Evolutionary conservation across 306 rosid genomes (phyloP).

Genomic region (Trichosanthes cucumerina): DNA sequence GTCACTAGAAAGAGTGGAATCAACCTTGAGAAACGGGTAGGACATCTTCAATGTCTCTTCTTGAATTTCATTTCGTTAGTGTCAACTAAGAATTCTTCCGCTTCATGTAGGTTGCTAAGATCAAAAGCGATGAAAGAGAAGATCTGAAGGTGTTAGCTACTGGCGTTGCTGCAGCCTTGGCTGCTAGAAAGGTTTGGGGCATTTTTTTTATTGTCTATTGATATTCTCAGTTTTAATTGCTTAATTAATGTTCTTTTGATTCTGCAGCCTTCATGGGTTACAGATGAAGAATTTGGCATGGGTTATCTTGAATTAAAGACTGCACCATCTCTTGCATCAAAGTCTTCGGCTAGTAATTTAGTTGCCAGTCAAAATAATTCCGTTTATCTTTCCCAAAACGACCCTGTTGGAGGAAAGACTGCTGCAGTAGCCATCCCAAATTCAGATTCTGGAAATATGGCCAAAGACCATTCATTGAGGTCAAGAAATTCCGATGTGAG

Average conservation of each 20-base stretch:
- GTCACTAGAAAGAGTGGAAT: conserved; percentile 92
- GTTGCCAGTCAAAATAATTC: conserved; percentile 41
- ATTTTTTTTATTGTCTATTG: conserved; percentile 13
- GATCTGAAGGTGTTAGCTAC: conserved; percentile 98
- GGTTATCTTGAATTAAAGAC: conserved; percentile 79
- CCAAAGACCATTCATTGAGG: conserved; percentile 49
- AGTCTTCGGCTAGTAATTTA: conserved; percentile 49
- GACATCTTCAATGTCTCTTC: conserved; percentile 10
- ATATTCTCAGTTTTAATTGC: not conserved
- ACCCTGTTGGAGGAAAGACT: conserved; percentile 50
- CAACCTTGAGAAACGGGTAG: conserved; percentile 91
- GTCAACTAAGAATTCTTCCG: not conserved
- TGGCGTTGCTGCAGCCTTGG: conserved; percentile 91
- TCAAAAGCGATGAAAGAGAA: conserved; percentile 93
- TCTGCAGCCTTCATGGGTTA: conserved; percentile 88
- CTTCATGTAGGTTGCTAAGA: conserved; percentile 72
- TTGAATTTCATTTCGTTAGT: not conserved
- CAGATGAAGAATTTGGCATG: conserved; percentile 93
- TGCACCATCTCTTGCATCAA: conserved; percentile 46
- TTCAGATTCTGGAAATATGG: conserved; percentile 40
- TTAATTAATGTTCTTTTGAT: not conserved
- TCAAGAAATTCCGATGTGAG: conserved; percentile 49
- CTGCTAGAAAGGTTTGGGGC: conserved; percentile 76
- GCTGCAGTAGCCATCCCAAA: conserved; percentile 20
- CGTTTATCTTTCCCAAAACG: conserved; percentile 42